These are phyloP conservation scores for Pachysandra terminalis DNA, from an alignment of 164 flowering plant genomes.

Conservation along the genomic window DNA sequence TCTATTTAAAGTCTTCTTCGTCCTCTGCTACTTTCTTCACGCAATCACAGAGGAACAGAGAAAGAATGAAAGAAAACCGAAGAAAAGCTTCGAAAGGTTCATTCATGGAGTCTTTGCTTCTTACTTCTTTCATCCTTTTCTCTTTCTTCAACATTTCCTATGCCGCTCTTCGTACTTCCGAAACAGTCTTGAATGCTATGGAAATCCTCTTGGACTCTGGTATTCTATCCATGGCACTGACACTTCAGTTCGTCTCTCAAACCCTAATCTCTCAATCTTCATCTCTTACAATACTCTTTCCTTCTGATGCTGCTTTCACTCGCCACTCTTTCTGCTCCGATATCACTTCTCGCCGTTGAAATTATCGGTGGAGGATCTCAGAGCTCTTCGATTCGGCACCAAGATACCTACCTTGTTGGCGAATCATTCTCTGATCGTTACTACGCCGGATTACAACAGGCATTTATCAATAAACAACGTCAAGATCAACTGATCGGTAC, in stretches of 20 bases:
- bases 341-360: slow-evolving; percentile 45
- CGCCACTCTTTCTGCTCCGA: slow-evolving; percentile 42
- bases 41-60: background rate
- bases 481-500: slow-evolving; percentile 20
- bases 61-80: slow-evolving; percentile 1
- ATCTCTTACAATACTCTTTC: slow-evolving; percentile 52
- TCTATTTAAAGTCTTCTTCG: too few relatives aligned
- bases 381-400: slow-evolving; percentile 37
- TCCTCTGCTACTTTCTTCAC: too few relatives aligned
- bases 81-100: slow-evolving; percentile 7
- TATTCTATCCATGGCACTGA: slow-evolving; percentile 46
- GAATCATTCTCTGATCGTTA: slow-evolving; percentile 32
- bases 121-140: slow-evolving; percentile 9
- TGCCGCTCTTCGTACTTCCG: slow-evolving; percentile 13
- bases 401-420: slow-evolving; percentile 41
- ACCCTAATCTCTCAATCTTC: slow-evolving; percentile 22
- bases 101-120: slow-evolving; percentile 14
- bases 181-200: slow-evolving; percentile 25
- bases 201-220: slow-evolving; percentile 46
- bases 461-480: slow-evolving; percentile 38
- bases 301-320: slow-evolving; percentile 49
- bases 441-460: slow-evolving; percentile 17
- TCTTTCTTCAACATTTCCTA: slow-evolving; percentile 11
- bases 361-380: slow-evolving; percentile 31
- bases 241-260: slow-evolving; percentile 36